Base-by-base conservation (phyloP, 768 basidiomycete genomes). In the Terana coerulea region DNA sequence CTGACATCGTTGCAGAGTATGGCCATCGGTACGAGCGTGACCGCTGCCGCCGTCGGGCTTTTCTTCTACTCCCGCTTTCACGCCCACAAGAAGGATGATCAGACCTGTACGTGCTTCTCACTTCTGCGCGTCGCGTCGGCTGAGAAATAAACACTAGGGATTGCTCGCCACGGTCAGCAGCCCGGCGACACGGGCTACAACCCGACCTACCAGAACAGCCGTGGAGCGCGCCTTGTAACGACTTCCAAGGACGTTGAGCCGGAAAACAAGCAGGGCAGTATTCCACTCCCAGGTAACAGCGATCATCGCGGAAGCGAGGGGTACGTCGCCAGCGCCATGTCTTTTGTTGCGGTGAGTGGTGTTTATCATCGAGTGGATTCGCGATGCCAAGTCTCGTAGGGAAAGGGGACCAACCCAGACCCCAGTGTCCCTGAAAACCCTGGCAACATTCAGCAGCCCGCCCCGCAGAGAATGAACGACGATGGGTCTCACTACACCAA, bases 131-230 rank as follows among this genome's bases (percentile, higher is more conserved):
- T 25, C 22, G 21, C 28, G 2, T 3, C 11, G 3, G 30, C 30
- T 45, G 35, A 24, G 21, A 2, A 19, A 46, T 37, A 21, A 10
- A 39, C 35, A 8, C 31, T 6, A 55, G 54, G 54, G 54, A 46
- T 55, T 34, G 36, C 25, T 12, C 54, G 54, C 37, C 54, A 51
- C 28, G 49, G 49, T 3, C 49, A 55, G 30, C 54, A 55, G 28
- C 49, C 35, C 8, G 28, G 26, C 15, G 45, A 52, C 42, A 31
- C 43, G 8, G 39, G 17, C 6, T n/a, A 22, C 9, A 39, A 17
- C 11, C 24, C 10, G 12, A 19, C 24, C 17, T 22, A 17, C 49
- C 33, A 37, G 17, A 14, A 21, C 44, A 25, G 6, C 19, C n/a
- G 11, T 31, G 33, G 29, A 15, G 15, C 41, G 7, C 54, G 44